A percentile compares a stretch with the other conserved stretches of the same genome.
Conservation (phyloP, 1,139 yeast species). For the Yamadazyma aaseri region DNA sequence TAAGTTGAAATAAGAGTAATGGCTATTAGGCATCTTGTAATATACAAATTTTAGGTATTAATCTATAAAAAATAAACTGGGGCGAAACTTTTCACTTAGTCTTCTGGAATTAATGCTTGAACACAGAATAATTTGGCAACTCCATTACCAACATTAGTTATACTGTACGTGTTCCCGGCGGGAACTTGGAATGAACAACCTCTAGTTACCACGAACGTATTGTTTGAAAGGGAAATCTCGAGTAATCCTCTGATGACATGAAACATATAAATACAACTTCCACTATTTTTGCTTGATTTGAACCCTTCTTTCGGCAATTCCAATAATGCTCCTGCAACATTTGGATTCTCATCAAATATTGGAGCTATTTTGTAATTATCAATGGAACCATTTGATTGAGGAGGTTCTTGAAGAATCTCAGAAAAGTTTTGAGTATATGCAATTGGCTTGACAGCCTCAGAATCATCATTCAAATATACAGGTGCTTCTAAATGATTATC, state of each 20-base stretch:
- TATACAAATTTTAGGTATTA: constrained; percentile 5
- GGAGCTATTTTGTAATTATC: constrained; percentile 66
- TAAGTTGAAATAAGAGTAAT: too few relatives aligned
- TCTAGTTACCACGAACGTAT: constrained; percentile 57
- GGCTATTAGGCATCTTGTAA: constrained; percentile 3
- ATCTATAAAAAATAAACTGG: too few relatives aligned
- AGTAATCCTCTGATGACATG: constrained; percentile 70
- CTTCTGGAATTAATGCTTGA: constrained; percentile 44
- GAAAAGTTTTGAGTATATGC: constrained; percentile 70
- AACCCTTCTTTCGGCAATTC: constrained; percentile 63
- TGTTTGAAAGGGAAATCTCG: constrained; percentile 64
- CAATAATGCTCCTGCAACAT: constrained; percentile 76
- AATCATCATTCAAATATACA: constrained; percentile 53
- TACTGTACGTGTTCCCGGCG: constrained; percentile 66
- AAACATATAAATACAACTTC: constrained; percentile 69
- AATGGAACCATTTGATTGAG: constrained; percentile 33
- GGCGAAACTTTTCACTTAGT: too few relatives aligned
- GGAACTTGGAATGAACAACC: constrained; percentile 88
- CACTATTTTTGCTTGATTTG: constrained; percentile 64
- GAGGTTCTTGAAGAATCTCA: constrained; percentile 35
- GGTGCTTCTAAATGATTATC: constrained; percentile 47
- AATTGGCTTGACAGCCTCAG: constrained; percentile 49
- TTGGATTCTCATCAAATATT: constrained; percentile 64
- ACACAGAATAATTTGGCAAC: constrained; percentile 73
- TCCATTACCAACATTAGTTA: constrained; percentile 56